Percentiles rank a stretch among this genome's conserved stretches.
Evolutionary conservation across 2,329 filamentous ascomycete species (phyloP).

Genomic region (Albifimbria verrucaria): DNA sequence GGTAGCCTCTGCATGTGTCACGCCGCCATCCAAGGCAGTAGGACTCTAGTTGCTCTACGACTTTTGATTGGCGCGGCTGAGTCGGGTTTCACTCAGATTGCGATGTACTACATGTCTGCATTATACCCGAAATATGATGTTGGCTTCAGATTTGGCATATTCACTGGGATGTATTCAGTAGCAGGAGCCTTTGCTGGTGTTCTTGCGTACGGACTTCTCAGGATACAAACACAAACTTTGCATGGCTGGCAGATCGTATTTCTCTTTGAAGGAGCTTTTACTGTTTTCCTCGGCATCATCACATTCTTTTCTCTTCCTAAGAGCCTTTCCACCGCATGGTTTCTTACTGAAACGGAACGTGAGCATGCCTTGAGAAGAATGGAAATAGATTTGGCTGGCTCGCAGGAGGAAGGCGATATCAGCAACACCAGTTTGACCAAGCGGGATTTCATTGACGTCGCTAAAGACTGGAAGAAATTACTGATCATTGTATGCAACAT

Average conservation of each 20-base stretch:
- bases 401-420: not conserved
- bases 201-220: not conserved
- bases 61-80: not conserved
- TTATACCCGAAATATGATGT: not conserved
- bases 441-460: not conserved
- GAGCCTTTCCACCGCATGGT: not conserved
- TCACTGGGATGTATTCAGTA: not conserved
- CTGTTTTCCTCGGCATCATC: not conserved
- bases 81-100: not conserved
- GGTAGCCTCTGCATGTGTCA: not conserved
- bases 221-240: not conserved
- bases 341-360: not conserved
- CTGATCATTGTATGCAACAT: not conserved
- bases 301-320: not conserved
- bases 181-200: not conserved
- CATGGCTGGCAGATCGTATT: not conserved
- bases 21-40: not conserved
- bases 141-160: not conserved
- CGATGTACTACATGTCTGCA: not conserved
- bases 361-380: not conserved
- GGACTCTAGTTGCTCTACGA: not conserved
- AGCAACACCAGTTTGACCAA: not conserved
- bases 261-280: not conserved
- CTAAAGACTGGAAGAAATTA: not conserved
- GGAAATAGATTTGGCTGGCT: not conserved